Evolutionary conservation across 1,284 basidiomycete species (phyloP).

Genomic region (Cutaneotrichosporon cutaneum): DNA sequence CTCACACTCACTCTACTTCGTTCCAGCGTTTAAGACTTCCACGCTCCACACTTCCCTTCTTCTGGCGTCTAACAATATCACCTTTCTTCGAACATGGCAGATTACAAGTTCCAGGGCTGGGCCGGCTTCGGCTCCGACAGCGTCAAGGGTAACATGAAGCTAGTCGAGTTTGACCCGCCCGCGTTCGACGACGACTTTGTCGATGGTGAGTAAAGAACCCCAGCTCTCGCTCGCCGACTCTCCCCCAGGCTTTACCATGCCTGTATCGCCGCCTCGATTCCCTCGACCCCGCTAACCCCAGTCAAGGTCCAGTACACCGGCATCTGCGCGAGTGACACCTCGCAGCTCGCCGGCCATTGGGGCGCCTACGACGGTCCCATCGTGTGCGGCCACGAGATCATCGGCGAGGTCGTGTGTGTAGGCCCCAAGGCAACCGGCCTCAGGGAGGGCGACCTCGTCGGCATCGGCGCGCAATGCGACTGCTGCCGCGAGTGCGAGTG

Average conservation of each 20-base stretch:
- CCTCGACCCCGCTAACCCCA: slow-evolving; percentile 7
- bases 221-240: too few species aligned
- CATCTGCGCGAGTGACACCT: slow-evolving; percentile 24
- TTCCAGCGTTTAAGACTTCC: too few species aligned
- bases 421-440: slow-evolving; percentile 30
- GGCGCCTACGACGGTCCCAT: background rate
- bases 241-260: too few species aligned
- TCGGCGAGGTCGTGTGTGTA: slow-evolving; percentile 33
- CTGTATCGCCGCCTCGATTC: too few species aligned
- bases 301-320: slow-evolving; percentile 25
- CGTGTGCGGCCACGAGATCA: slow-evolving; percentile 37
- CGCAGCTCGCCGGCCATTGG: slow-evolving; percentile 25
- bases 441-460: slow-evolving; percentile 54
- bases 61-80: background rate
- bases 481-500: slow-evolving; percentile 51
- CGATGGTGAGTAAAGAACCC: slow-evolving; percentile 44
- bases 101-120: slow-evolving; percentile 44
- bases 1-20: too few species aligned
- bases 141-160: slow-evolving; percentile 49
- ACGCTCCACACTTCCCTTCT: background rate
- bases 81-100: slow-evolving; percentile 10
- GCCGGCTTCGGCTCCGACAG: slow-evolving; percentile 42
- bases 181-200: slow-evolving; percentile 51
- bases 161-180: slow-evolving; percentile 47
- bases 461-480: slow-evolving; percentile 57